These are phyloP conservation scores for Marchantia polymorpha DNA, from an alignment of 225 moss, liverwort and hornwort genomes.

Conservation along the genomic window DNA sequence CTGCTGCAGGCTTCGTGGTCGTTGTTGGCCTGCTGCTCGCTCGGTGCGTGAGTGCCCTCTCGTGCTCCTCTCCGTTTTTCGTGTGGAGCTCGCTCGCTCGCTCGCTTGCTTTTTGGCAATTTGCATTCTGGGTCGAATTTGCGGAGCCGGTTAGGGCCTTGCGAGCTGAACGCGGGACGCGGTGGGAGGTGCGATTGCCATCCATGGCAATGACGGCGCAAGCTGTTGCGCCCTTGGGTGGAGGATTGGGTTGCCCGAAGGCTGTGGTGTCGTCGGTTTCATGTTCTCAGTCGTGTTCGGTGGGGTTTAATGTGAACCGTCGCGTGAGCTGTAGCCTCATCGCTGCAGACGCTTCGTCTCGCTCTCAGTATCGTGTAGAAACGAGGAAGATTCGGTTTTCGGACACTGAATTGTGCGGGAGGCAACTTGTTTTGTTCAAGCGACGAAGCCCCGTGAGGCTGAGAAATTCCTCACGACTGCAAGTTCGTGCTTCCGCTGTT, in stretches of 20 bases:
- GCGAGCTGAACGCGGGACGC: not conserved
- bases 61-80: too few relatives aligned
- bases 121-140: not conserved
- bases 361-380: not conserved
- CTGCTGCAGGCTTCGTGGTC: too few relatives aligned
- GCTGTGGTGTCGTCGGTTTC: not conserved
- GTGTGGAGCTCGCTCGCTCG: too few relatives aligned
- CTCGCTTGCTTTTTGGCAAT: not conserved
- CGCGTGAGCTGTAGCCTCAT: not conserved
- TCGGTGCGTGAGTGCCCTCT: too few relatives aligned
- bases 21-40: too few relatives aligned
- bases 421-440: slow-evolving; percentile 1
- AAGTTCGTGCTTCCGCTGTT: slow-evolving; percentile 57
- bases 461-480: not conserved
- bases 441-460: not conserved
- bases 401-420: slow-evolving; percentile 4
- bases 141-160: not conserved
- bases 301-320: not conserved
- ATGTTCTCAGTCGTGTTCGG: not conserved
- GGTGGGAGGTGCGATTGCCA: not conserved
- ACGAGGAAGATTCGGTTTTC: not conserved
- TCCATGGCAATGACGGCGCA: slow-evolving; percentile 10
- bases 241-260: not conserved
- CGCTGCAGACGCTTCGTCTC: not conserved
- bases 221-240: not conserved